Evolutionary conservation across 2,329 filamentous ascomycete species (phyloP).

Genomic region (Neopestalotiopsis sp.): DNA sequence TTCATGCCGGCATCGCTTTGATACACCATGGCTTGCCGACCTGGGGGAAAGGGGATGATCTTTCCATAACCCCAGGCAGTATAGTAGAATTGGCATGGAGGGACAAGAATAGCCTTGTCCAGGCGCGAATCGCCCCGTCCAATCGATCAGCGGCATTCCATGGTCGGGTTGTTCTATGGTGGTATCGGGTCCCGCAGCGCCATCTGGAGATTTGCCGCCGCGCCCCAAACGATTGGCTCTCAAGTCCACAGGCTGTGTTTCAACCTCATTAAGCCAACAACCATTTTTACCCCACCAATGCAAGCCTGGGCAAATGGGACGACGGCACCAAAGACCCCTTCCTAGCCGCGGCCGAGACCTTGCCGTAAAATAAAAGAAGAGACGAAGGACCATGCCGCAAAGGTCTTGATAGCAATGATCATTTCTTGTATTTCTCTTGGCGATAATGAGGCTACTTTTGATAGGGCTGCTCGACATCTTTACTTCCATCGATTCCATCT

Average conservation of each 20-base stretch:
- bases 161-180: not conserved
- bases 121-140: slow-evolving; percentile 9
- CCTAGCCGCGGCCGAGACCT: slow-evolving; percentile 4
- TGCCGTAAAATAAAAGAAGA: too few relatives aligned
- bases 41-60: not conserved
- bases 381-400: not conserved
- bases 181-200: slow-evolving; percentile 14
- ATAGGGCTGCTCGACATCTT: not conserved
- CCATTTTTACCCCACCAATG: slow-evolving; percentile 4
- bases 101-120: slow-evolving; percentile 14
- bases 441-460: not conserved
- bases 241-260: slow-evolving; percentile 33
- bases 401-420: not conserved
- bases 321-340: not conserved
- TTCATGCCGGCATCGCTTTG: not conserved
- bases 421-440: not conserved
- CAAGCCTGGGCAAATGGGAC: not conserved
- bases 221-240: slow-evolving; percentile 33
- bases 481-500: not conserved
- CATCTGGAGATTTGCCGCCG: slow-evolving; percentile 29
- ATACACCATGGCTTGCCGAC: slow-evolving; percentile 1
- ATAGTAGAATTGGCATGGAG: slow-evolving; percentile 7
- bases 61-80: slow-evolving; percentile 11
- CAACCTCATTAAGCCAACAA: slow-evolving; percentile 24
- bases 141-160: slow-evolving; percentile 8